These are phyloP conservation scores for Hanseniaspora lindneri DNA, from an alignment of 805 yeast species.

Conservation along the genomic window DNA sequence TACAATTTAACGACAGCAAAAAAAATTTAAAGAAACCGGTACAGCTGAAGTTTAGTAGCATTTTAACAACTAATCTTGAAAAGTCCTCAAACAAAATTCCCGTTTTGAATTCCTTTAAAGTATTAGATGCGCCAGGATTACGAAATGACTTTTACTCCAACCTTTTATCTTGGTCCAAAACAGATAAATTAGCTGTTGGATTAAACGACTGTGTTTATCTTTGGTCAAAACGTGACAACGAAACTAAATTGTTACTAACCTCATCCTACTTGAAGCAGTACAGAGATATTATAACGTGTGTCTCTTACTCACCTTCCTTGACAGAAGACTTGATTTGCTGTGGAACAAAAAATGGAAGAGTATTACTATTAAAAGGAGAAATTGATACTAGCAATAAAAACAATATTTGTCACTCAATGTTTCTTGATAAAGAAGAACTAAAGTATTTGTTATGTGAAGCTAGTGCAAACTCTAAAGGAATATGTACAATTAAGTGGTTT, in stretches of 20 bases:
- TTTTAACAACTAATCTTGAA: constrained; percentile 3
- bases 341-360: constrained; percentile 47
- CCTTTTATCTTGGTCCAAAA: constrained; percentile 57
- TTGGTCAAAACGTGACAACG: constrained; percentile 44
- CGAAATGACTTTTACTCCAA: constrained; percentile 70
- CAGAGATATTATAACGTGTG: constrained; percentile 41
- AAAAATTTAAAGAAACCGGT: neutral
- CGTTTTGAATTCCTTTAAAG: constrained; percentile 34
- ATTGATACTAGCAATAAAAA: neutral
- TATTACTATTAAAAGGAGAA: constrained; percentile 37
- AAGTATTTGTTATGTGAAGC: constrained; percentile 17
- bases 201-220: constrained; percentile 45
- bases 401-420: constrained; percentile 12
- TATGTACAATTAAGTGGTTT: constrained; percentile 54
- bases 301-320: constrained; percentile 38
- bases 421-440: constrained; percentile 11
- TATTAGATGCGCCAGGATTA: constrained; percentile 57
- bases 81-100: too few species aligned
- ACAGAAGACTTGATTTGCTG: constrained; percentile 36
- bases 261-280: constrained; percentile 27
- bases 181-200: constrained; percentile 53
- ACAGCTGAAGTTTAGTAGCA: neutral
- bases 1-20: neutral
- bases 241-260: constrained; percentile 35
- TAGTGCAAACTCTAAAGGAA: constrained; percentile 30